phyloP scores from a whole-genome alignment of 495 filamentous ascomycete species.

The Penicillium salamii region DNA sequence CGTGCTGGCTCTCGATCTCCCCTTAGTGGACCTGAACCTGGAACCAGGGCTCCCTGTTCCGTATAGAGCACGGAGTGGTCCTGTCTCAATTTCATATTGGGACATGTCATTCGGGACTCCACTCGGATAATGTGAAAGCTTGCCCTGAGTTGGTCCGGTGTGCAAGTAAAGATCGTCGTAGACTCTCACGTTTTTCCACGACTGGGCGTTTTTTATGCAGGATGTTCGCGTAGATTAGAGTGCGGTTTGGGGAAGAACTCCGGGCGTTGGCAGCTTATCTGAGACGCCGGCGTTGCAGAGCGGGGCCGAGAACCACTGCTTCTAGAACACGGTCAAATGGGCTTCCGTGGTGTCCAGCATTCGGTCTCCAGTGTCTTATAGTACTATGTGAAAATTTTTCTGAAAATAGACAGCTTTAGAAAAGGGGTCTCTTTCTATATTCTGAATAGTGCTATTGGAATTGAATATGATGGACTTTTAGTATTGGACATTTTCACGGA shows the following conservation, averaged over 20 bases:
- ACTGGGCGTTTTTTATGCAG: slow-evolving; percentile 4
- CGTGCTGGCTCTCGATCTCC: background rate
- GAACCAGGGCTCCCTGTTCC: slow-evolving; percentile 7
- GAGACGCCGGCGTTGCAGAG: slow-evolving; percentile 16
- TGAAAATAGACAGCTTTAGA: background rate
- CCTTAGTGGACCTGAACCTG: background rate
- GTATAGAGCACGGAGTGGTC: slow-evolving; percentile 19
- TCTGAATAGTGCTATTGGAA: too few relatives aligned
- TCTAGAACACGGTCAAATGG: slow-evolving; percentile 12
- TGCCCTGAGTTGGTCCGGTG: background rate
- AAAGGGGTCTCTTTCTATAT: too few relatives aligned
- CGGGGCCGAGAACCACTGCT: background rate
- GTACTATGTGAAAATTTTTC: too few relatives aligned
- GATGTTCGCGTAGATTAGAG: background rate
- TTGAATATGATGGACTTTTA: too few relatives aligned
- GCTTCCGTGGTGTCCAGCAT: background rate
- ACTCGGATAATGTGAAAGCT: slow-evolving; percentile 10
- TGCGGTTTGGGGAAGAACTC: slow-evolving; percentile 19
- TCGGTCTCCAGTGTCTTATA: too few relatives aligned
- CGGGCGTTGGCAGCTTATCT: slow-evolving; percentile 8
- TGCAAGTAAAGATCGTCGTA: slow-evolving; percentile 1
- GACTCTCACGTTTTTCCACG: slow-evolving; percentile 16
- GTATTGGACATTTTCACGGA: too few relatives aligned
- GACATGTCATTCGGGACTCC: slow-evolving; percentile 3
- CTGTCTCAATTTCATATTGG: slow-evolving; percentile 17